Base-by-base conservation (phyloP, 169 alveolate species). In the Cryptosporidium meleagridis region DNA sequence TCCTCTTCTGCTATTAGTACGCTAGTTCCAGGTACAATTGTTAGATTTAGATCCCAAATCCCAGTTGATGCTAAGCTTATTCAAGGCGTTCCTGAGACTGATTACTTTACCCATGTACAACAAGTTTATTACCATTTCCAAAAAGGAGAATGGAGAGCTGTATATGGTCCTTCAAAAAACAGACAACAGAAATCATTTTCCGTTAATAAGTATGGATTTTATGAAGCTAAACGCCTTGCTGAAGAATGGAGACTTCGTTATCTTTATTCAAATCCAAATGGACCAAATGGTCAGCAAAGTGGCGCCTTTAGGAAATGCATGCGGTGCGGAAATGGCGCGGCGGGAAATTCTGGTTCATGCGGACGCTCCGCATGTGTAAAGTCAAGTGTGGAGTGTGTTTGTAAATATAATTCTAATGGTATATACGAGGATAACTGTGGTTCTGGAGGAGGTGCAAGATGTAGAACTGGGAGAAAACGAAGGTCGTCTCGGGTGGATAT, bases 131-230 rank as follows among this genome's bases (percentile, higher is more conserved):
- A 80, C 45, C 89, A 80, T 44, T 80, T 80, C 65, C 89, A 80
- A 44, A 80, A 80, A 29, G 89, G 89, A 10, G 89, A 80, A 39
- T 80, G 89, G 89, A 35, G 89, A 18, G 89, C 89, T 6, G 89
- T 80, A 41, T 80, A 80, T 65, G 89, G 89, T 59, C 89, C 89
- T 14, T 80, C 89, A 26, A 80, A 80, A 26, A 80, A 80, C 52
- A 80, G 89, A 80, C 89, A 80, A 53, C 89, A 80, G 62, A 80
- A 80, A 21, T 80, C 89, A 2, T 80, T 80, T 65, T 80, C 89
- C 3, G 89, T 80, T 2, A 80, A 80, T 16, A 80, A 80, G 26
- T 80, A 80, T 45, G 89, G 89, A 8, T 80, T 80, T 51, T 80
- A 80, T 16, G 89, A 80, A 41, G 89, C 89, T 5, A 80, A 80